Percentiles rank a stretch among this genome's conserved stretches.
phyloP scores from a whole-genome alignment of 768 basidiomycete genomes.

The Serendipita sp. region DNA sequence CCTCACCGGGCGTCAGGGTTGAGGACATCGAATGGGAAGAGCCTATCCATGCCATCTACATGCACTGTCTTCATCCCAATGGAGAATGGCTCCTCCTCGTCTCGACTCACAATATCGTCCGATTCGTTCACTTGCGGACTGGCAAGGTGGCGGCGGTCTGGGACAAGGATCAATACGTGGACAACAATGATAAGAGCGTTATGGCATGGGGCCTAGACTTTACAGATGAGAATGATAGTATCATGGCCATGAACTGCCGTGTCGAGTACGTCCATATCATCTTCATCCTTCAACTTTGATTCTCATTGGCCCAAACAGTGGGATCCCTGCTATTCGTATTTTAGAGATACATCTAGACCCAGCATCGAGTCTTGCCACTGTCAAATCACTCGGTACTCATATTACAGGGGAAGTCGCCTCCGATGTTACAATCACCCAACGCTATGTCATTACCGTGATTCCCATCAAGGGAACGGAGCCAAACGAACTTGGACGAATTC shows the following conservation, averaged over 20 bases:
- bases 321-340: background rate
- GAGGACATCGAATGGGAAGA: background rate
- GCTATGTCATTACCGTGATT: background rate
- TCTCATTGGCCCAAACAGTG: background rate
- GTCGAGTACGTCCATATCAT: background rate
- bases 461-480: background rate
- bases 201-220: background rate
- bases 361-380: background rate
- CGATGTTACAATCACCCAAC: background rate
- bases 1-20: background rate
- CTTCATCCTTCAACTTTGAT: background rate
- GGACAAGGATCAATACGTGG: background rate
- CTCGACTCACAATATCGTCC: background rate
- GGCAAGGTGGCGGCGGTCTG: background rate
- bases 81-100: background rate
- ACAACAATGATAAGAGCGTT: background rate
- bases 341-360: background rate
- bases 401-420: background rate
- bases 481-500: too few species aligned
- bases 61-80: background rate
- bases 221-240: background rate
- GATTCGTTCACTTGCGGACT: background rate
- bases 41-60: background rate
- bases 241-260: background rate
- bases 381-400: background rate